These are phyloP conservation scores for Clonostachys solani DNA, from an alignment of 2,329 filamentous ascomycete genomes.

Conservation along the genomic window DNA sequence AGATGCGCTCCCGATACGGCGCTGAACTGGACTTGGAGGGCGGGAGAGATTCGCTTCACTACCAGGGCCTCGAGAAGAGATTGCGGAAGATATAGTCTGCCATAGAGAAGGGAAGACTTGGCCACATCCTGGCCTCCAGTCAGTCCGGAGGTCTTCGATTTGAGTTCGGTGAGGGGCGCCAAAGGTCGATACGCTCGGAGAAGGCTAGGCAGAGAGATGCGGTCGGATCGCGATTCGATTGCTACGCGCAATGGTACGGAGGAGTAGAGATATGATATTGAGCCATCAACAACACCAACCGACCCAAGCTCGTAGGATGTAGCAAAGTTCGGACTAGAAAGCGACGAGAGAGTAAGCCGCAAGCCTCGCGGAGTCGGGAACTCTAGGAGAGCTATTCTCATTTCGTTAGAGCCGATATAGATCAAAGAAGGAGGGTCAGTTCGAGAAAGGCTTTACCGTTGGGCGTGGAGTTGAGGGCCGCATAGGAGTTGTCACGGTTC, in stretches of 20 bases:
- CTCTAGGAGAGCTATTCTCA: conserved; percentile 68
- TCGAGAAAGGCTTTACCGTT: conserved; percentile 51
- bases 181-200: conserved; percentile 81
- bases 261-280: conserved; percentile 94
- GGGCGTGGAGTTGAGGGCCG: conserved; percentile 77
- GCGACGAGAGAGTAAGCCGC: conserved; percentile 81
- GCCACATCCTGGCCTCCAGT: conserved; percentile 17
- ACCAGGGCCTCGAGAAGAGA: conserved; percentile 85
- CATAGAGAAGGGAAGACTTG: conserved; percentile 63
- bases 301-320: conserved; percentile 91
- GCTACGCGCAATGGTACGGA: conserved; percentile 69
- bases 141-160: conserved; percentile 12
- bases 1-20: conserved; percentile 70
- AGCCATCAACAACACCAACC: conserved; percentile 88
- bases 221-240: conserved; percentile 64
- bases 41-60: conserved; percentile 71
- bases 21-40: conserved; percentile 75
- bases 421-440: not conserved
- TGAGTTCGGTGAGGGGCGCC: conserved; percentile 47
- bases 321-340: conserved; percentile 89
- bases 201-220: conserved; percentile 72
- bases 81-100: conserved; percentile 75
- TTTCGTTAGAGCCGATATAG: not conserved
- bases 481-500: conserved; percentile 91
- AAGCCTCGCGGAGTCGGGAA: conserved; percentile 84